phyloP scores from a whole-genome alignment of 2,329 filamentous ascomycete species.

The Rugonectria rugulosa region DNA sequence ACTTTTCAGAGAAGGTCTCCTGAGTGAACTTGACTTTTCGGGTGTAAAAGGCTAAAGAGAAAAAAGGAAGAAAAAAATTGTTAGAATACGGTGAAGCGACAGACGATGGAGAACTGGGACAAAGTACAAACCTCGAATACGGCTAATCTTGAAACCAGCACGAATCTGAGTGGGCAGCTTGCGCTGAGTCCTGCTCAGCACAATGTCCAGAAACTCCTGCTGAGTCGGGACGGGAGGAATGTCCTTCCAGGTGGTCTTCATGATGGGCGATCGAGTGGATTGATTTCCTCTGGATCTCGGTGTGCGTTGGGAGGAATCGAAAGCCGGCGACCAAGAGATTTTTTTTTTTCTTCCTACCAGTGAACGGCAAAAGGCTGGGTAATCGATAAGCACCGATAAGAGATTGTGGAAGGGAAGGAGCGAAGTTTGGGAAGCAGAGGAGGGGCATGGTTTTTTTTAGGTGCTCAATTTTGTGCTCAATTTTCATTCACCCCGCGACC shows the following conservation, averaged over 20 bases:
- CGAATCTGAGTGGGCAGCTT: conserved; percentile 95
- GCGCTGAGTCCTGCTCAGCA: conserved; percentile 91
- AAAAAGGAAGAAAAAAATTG: neutral
- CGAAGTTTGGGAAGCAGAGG: neutral
- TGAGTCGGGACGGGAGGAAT: conserved; percentile 89
- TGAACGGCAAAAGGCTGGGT: neutral
- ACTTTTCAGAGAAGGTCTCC: conserved; percentile 96
- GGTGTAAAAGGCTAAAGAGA: conserved; percentile 80
- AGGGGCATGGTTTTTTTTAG: neutral
- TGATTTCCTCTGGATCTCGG: neutral
- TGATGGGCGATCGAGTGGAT: conserved; percentile 48
- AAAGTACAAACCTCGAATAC: conserved; percentile 70
- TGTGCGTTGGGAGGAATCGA: neutral
- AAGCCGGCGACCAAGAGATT: neutral
- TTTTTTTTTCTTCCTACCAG: neutral
- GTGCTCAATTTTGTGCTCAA: neutral
- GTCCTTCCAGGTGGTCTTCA: conserved; percentile 74
- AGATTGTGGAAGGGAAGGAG: no score
- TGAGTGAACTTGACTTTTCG: conserved; percentile 98
- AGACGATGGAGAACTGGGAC: neutral
- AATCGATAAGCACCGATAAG: conserved; percentile 4
- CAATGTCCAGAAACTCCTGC: conserved; percentile 97
- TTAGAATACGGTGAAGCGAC: conserved; percentile 5
- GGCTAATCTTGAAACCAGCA: conserved; percentile 90
- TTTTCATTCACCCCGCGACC: conserved; percentile 2